Conservation (phyloP, 345 rosid species). For the Corymbia maculata region DNA sequence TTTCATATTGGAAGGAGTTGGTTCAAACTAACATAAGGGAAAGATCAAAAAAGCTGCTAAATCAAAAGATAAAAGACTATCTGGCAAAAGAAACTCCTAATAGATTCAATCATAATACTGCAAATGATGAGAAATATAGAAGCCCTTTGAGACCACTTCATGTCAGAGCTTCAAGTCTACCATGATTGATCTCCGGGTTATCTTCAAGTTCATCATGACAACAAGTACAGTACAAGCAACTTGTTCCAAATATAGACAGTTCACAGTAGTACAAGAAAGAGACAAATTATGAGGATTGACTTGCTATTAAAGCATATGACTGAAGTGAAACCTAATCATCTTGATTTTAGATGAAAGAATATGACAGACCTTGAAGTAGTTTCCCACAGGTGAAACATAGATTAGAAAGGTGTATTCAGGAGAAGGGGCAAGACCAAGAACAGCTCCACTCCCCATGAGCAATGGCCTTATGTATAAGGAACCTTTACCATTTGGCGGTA, state of each 20-base stretch:
- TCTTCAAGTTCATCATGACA: background rate
- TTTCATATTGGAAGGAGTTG: background rate
- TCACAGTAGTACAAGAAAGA: background rate
- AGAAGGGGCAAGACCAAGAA: conserved; percentile 97
- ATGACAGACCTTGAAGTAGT: conserved; percentile 78
- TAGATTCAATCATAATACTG: background rate
- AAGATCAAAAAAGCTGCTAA: background rate
- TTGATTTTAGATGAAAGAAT: background rate
- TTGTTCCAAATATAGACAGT: background rate
- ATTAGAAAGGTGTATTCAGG: conserved; percentile 90
- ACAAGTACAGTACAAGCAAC: background rate
- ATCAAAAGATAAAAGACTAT: background rate
- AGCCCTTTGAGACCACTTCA: background rate
- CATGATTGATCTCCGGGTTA: background rate
- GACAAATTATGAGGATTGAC: background rate
- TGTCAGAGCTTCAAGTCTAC: background rate
- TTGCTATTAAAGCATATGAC: background rate
- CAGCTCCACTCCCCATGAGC: conserved; percentile 95
- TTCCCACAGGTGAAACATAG: conserved; percentile 93
- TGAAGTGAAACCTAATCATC: background rate
- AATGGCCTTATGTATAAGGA: conserved; percentile 85
- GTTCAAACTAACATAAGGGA: background rate
- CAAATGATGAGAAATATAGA: background rate
- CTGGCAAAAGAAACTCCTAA: background rate
- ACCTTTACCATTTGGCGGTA: conserved; percentile 94